Evolutionary conservation across 2,329 filamentous ascomycete species (phyloP), one percentile per base, ranked within the genome.

Genomic region (Paraphaeosphaeria minitans): DNA sequence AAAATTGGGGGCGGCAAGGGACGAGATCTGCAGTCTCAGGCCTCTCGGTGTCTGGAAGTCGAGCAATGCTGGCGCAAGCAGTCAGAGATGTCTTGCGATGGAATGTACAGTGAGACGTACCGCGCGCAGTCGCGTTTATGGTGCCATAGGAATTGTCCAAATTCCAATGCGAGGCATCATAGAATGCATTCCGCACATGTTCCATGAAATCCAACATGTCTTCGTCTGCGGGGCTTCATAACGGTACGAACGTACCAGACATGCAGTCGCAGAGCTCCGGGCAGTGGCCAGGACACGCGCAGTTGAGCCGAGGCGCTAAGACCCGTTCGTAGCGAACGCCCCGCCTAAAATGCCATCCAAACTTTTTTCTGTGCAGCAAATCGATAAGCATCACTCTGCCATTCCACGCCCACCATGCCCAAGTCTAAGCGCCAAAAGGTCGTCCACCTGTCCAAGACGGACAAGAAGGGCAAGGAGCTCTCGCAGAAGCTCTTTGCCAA

Each of bases 131-230:
- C 58, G 89, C 88, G 68, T 93, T 97, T 71, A 97, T 82, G 65
- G 89, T 87, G 67, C 91, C 89, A 80, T 97, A 97, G 60, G 91
- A 95, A 78, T 96, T 97, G 82, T 97, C 92, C 72, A 87, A 84
- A 75, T 93, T 91, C 93, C 93, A 97, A 76, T 89, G 86, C 47
- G 93, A 93, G 57, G 90, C 89, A 75, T 90, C 85, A 77, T 92
- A 91, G 80, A 97, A 97, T 71, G 92, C 91, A 80, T 90, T 86
- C 80, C 96, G 92, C 81, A 97, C 89, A 82, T 96, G 94, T 80
- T 96, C 93, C 92, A 97, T 96, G 82, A 97, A 97, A 80, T 93
- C 90, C 81, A 95, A 88, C 93, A 97, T 97, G 69, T 74, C 82
- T 70, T 48, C 64, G 62, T 67, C 51, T 63, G 57, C 57, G 59